Percentiles rank a stretch among this genome's conserved stretches.
phyloP scores from a whole-genome alignment of 805 yeast genomes.

The Hanseniaspora nectarophila region DNA sequence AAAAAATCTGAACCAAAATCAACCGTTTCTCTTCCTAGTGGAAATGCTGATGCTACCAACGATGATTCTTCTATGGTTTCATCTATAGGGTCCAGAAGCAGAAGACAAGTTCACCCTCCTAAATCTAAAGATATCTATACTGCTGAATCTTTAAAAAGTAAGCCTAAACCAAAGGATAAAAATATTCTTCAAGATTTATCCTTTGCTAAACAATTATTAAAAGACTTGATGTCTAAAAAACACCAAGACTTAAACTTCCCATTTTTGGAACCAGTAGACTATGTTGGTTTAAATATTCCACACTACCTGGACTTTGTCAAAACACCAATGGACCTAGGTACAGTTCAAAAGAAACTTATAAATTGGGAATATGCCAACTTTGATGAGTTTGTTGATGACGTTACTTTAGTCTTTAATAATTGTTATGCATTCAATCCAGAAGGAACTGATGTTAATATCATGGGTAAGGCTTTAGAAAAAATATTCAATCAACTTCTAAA shows the following conservation, averaged over 20 bases:
- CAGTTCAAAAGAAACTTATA: conserved; percentile 64
- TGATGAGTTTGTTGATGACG: conserved; percentile 75
- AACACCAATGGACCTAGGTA: conserved; percentile 89
- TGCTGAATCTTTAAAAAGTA: conserved; percentile 44
- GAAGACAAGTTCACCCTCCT: conserved; percentile 94
- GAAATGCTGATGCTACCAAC: conserved; percentile 16
- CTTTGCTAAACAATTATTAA: conserved; percentile 69
- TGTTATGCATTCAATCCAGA: conserved; percentile 91
- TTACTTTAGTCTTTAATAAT: conserved; percentile 71
- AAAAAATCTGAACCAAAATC: conserved; percentile 15
- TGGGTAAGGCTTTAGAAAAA: conserved; percentile 87
- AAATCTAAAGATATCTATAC: conserved; percentile 79
- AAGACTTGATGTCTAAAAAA: conserved; percentile 73
- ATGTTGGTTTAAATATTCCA: conserved; percentile 86
- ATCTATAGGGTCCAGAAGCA: conserved; percentile 67
- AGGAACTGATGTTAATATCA: conserved; percentile 88
- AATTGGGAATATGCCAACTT: conserved; percentile 83
- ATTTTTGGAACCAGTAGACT: conserved; percentile 86
- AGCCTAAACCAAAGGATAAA: conserved; percentile 68
- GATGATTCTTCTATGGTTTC: conserved; percentile 59
- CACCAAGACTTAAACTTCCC: conserved; percentile 80
- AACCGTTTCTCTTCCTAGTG: conserved; percentile 10
- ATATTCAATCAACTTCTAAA: conserved; percentile 81
- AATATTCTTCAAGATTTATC: conserved; percentile 80
- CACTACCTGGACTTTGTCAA: conserved; percentile 75